These are phyloP conservation scores for Nakaseomyces nivariensis DNA, from an alignment of 1,139 yeast species.

Conservation along the genomic window DNA sequence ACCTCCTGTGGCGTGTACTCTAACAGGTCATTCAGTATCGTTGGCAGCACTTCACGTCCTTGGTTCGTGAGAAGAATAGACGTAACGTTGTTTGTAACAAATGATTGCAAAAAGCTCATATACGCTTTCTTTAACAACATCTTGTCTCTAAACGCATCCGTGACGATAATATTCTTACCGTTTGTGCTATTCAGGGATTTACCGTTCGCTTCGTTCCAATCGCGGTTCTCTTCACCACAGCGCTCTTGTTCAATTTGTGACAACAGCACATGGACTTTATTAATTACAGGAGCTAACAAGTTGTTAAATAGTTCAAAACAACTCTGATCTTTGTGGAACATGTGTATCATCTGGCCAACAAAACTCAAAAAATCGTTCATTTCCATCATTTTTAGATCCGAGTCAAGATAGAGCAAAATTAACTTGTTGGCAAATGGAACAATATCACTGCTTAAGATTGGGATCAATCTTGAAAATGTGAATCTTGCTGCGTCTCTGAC, in stretches of 20 bases:
- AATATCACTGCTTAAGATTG: constrained; percentile 51
- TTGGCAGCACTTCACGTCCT: constrained; percentile 54
- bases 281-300: constrained; percentile 62
- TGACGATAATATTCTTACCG: constrained; percentile 32
- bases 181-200: constrained; percentile 10
- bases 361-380: constrained; percentile 75
- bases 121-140: constrained; percentile 57
- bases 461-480: constrained; percentile 78
- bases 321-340: constrained; percentile 53
- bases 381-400: constrained; percentile 56
- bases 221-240: constrained; percentile 1
- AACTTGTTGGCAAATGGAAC: constrained; percentile 59
- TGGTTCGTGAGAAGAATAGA: constrained; percentile 63
- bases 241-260: constrained; percentile 28
- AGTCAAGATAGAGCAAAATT: constrained; percentile 59
- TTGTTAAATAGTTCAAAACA: constrained; percentile 68
- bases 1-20: constrained; percentile 56
- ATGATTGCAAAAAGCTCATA: constrained; percentile 55
- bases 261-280: constrained; percentile 51
- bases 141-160: constrained; percentile 49
- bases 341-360: constrained; percentile 79
- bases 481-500: constrained; percentile 82
- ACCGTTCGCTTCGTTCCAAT: constrained; percentile 7
- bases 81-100: constrained; percentile 69
- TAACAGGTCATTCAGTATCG: constrained; percentile 54